phyloP scores from a whole-genome alignment of 106 monocot species.

The Hemerocallis citrina region DNA sequence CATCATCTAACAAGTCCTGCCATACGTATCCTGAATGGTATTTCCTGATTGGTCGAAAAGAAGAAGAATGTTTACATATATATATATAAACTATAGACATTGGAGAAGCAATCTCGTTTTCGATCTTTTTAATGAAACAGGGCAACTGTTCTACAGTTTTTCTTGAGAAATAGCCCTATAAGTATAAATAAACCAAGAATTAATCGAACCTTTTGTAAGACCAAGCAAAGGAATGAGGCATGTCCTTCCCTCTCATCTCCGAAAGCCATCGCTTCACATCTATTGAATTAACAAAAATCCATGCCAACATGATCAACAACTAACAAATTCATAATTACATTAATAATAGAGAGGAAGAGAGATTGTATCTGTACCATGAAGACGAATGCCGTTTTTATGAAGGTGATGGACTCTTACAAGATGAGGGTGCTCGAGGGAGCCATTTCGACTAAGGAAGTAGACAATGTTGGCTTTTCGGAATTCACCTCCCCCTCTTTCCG shows the following conservation, averaged over 20 bases:
- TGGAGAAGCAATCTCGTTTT: too few relatives aligned
- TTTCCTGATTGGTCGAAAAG: too few relatives aligned
- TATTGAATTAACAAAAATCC: not conserved
- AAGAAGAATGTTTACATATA: too few relatives aligned
- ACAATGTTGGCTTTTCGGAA: slow-evolving; percentile 35
- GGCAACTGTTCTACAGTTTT: too few relatives aligned
- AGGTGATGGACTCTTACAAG: slow-evolving; percentile 46
- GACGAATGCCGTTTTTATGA: slow-evolving; percentile 28
- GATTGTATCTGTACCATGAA: slow-evolving; percentile 26
- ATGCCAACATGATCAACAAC: not conserved
- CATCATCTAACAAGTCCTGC: slow-evolving; percentile 17
- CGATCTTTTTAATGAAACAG: too few relatives aligned
- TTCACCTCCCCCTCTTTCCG: slow-evolving; percentile 19
- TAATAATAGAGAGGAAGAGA: not conserved
- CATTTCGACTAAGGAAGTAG: slow-evolving; percentile 44
- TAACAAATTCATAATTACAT: not conserved
- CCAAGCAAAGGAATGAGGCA: slow-evolving; percentile 53
- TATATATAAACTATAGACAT: too few relatives aligned
- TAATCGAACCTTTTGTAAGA: slow-evolving; percentile 57
- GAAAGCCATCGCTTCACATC: slow-evolving; percentile 84
- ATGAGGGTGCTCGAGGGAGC: slow-evolving; percentile 52
- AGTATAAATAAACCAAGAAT: not conserved
- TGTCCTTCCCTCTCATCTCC: slow-evolving; percentile 55
- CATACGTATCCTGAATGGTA: slow-evolving; percentile 14
- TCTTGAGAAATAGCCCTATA: too few relatives aligned